Base-by-base conservation (phyloP, 2,329 filamentous ascomycete genomes). In the Colletotrichum caudatum region DNA sequence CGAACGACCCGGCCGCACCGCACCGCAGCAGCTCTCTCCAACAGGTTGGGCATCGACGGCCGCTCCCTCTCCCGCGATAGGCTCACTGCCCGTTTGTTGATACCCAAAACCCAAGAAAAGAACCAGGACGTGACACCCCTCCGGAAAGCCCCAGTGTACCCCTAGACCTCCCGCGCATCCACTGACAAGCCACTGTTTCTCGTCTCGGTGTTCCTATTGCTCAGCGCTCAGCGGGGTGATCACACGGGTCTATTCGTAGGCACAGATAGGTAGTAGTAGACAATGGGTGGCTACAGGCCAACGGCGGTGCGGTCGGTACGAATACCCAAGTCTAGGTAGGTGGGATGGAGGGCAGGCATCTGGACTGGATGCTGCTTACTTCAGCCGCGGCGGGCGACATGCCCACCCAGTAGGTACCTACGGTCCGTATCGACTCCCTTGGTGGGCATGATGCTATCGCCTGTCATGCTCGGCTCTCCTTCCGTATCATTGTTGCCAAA, bases 21-120 rank as follows among this genome's bases (percentile, higher is more conserved):
- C 29, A 29, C 29, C 29, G 3, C 29, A 29, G 64, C 57, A 62
- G 54, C n/a, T 48, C 46, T 48, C 69, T 73, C 57, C 59, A 66
- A 63, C 39, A 66, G 73, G 73, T 74, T 74, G 73, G 73, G 73
- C 73, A 74, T 53, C 73, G 71, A 74, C 64, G 73, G 57, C 73
- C 73, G 60, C 64, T 66, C 51, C 16, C 46, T 65, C 59, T 62
- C 18, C 57, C 60, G 69, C 59, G 46, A 71, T 69, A 71, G 65
- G 69, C 54, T 63, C 59, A 23, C 59, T 35, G 18, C 26, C 26
- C 23, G 39, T 33, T 33, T 48, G 37, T 72, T 66, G 61, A 57
- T 66, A 72, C 70, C 70, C 68, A 62, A 72, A 71, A 26, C 35
- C 64, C 51, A 62, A 58, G 50, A 53, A 50, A 62, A 58, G 50